Evolutionary conservation across 306 rosid species (phyloP).

Genomic region (Crotalaria pallida): DNA sequence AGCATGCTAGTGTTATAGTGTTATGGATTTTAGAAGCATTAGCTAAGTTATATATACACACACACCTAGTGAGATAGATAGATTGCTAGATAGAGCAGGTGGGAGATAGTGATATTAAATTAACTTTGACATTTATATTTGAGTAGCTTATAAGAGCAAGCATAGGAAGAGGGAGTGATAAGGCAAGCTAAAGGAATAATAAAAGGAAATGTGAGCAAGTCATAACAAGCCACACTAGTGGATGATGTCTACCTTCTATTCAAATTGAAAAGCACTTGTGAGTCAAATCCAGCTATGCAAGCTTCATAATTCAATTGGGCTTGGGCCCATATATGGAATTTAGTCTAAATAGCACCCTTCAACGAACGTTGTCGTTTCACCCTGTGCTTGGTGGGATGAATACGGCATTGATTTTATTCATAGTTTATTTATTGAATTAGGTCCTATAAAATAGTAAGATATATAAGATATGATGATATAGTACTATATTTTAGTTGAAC

Average conservation of each 20-base stretch:
- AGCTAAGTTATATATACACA: not conserved
- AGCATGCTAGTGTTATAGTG: not conserved
- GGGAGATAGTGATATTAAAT: slow-evolving; percentile 21
- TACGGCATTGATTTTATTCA: slow-evolving; percentile 8
- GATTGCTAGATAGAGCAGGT: slow-evolving; percentile 2
- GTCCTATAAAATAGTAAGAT: too few species aligned
- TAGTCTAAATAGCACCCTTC: too few species aligned
- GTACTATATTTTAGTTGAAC: slow-evolving; percentile 24
- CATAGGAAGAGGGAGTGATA: slow-evolving; percentile 37
- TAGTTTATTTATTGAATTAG: not conserved
- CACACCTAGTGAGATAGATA: not conserved
- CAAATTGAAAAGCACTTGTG: slow-evolving; percentile 16
- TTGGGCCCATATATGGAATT: slow-evolving; percentile 4
- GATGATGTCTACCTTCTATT: slow-evolving; percentile 18
- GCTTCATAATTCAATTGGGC: not conserved
- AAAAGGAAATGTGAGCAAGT: slow-evolving; percentile 10
- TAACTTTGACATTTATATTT: slow-evolving; percentile 18
- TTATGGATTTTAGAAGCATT: not conserved
- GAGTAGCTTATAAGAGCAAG: slow-evolving; percentile 88
- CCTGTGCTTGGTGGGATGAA: not conserved
- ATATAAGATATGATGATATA: not conserved
- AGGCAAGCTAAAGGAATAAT: slow-evolving; percentile 34
- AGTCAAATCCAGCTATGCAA: not conserved
- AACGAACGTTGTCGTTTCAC: not conserved
- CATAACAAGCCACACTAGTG: slow-evolving; percentile 26